Evolutionary conservation across 192 early-diverging fungal species (phyloP), one percentile per base, ranked within the genome.

Genomic region (Coemansia sp.): DNA sequence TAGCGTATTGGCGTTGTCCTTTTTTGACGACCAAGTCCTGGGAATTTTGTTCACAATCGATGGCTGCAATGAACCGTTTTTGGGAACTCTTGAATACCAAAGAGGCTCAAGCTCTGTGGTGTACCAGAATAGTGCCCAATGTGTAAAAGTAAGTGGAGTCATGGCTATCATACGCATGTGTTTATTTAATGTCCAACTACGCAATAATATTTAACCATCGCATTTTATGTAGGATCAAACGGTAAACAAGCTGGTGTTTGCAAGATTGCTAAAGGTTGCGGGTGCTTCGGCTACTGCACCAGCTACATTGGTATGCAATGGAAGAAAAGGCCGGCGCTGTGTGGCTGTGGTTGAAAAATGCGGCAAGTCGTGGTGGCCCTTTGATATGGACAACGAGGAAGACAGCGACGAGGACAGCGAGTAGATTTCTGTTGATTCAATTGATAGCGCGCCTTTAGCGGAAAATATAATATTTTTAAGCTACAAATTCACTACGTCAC

Each of bases 381-480:
- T 66, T 53, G 76, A 78, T 19, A 78, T 78, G 70, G 75, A 78
- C 48, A 72, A 77, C 52, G 56, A 62, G 1, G 68, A 76, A 12
- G 67, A 67, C 11, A 52, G 50, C 50, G 23, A 25, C 50, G 50
- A 52, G 14, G 40, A 44, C 14, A 44, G 40, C 40, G 40, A 44
- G 5, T 44, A 44, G 4, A 44, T 3, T 34, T 34, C 8, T 34
- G 31, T 34, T 34, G 31, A 34, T 34, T 34, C 0, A 34, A 34
- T 34, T 34, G 31, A 7, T 34, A 7, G 31, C 8, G 25, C 25
- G 25, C 25, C 2, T 25, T 31, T 31, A 31, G 28, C 28, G 5
- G 28, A 31, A 34, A 34, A 8, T 34, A 34, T 34, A 5, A 8
- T 26, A 26, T 26, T 34, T 34, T 8, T 34, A 34, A 34, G 31